phyloP scores from a whole-genome alignment of 192 early-diverging fungal species.

The Backusella tuberculispora region DNA sequence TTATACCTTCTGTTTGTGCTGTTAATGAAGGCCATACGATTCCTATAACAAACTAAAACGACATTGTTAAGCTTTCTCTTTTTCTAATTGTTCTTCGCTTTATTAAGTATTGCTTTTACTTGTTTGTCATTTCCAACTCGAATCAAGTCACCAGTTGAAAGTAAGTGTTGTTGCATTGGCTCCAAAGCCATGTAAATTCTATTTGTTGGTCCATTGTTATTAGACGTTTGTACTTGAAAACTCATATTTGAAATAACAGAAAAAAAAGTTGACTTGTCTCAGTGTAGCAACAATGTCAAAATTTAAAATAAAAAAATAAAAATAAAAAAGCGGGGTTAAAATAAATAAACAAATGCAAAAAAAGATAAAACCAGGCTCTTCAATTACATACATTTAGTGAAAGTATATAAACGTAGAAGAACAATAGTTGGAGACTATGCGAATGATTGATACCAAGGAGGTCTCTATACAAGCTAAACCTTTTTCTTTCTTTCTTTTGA shows the following conservation, averaged over 20 bases:
- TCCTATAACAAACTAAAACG: constrained; percentile 42
- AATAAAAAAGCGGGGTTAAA: no score
- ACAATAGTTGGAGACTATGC: no score
- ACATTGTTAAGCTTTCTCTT: neutral
- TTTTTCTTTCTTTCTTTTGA: no score
- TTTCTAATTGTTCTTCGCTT: neutral
- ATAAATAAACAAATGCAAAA: no score
- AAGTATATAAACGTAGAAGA: no score
- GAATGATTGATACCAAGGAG: no score
- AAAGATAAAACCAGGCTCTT: no score
- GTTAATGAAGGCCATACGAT: constrained; percentile 62
- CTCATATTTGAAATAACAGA: neutral
- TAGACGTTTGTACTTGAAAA: constrained; percentile 23
- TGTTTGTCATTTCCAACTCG: constrained; percentile 9
- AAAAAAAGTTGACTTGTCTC: no score
- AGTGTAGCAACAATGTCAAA: no score
- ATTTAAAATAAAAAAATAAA: no score
- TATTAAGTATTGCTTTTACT: neutral
- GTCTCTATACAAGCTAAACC: no score
- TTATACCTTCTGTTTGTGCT: constrained; percentile 45
- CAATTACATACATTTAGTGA: no score
- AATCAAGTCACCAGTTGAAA: constrained; percentile 26
- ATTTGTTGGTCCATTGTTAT: neutral
- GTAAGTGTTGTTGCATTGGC: constrained; percentile 4
- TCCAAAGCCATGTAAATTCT: constrained; percentile 24